Conservation (phyloP, 2,329 filamentous ascomycete species). For the Herpotrichia juniperi region DNA sequence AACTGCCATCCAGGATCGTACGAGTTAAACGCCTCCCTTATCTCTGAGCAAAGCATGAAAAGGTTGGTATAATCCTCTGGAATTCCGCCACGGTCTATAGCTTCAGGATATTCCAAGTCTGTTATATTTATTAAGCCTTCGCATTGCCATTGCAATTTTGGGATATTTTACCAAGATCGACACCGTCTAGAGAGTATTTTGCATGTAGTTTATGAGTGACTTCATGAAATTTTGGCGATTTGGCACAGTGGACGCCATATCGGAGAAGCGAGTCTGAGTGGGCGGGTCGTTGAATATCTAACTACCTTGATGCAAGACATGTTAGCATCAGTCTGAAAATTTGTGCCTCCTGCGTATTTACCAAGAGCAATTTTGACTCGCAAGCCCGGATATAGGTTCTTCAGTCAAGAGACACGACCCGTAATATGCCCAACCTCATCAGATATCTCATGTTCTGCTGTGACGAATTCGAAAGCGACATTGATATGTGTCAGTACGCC, state of each 20-base stretch:
- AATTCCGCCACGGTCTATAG: slow-evolving; percentile 43
- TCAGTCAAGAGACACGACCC: not conserved
- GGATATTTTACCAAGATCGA: slow-evolving; percentile 45
- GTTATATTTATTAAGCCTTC: slow-evolving; percentile 12
- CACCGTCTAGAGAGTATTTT: slow-evolving; percentile 51
- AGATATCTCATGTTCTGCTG: not conserved
- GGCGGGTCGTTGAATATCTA: slow-evolving; percentile 1
- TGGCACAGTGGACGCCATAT: not conserved
- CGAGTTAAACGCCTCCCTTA: slow-evolving; percentile 6
- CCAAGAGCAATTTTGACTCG: not conserved
- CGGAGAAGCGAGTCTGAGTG: slow-evolving; percentile 2
- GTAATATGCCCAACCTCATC: not conserved
- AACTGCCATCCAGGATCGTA: slow-evolving; percentile 10
- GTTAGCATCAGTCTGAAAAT: not conserved
- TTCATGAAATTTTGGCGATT: slow-evolving; percentile 39
- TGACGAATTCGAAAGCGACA: not conserved
- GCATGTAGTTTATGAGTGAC: slow-evolving; percentile 45
- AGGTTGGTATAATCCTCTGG: slow-evolving; percentile 37
- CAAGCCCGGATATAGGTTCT: not conserved
- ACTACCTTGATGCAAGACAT: not conserved
- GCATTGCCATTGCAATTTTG: not conserved
- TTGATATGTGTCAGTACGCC: not conserved
- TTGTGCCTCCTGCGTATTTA: not conserved
- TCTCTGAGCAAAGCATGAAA: slow-evolving; percentile 9
- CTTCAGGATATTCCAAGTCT: slow-evolving; percentile 27